Evolutionary conservation across 2,329 filamentous ascomycete genomes (phyloP).

Genomic region (Penicillium sp.): DNA sequence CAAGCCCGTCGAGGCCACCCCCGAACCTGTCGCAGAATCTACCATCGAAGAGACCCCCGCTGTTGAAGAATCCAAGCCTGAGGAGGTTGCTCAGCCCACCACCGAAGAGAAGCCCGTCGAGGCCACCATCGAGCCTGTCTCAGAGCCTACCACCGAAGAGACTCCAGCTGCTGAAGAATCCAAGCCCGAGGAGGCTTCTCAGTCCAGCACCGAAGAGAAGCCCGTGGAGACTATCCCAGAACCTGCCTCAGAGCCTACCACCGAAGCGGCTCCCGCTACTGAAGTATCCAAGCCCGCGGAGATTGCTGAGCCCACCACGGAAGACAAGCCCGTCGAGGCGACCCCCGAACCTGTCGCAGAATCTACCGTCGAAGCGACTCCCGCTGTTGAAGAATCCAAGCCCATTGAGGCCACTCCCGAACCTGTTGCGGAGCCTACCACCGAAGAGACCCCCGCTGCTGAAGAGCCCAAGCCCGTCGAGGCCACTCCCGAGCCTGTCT

Average conservation of each 20-base stretch:
- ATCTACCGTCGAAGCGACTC: neutral
- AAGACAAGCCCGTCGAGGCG: constrained; percentile 1
- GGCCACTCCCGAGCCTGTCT: constrained; percentile 2
- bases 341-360: constrained; percentile 9
- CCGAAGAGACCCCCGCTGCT: constrained; percentile 1
- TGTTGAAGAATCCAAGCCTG: constrained; percentile 9
- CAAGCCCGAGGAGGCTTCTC: neutral
- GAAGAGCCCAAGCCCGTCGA: constrained; percentile 7
- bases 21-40: constrained; percentile 7
- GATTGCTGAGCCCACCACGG: neutral
- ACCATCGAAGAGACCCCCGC: neutral
- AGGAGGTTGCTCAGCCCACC: neutral
- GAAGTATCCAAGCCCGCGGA: constrained; percentile 3
- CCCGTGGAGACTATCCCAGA: too few species aligned
- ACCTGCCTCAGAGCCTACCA: neutral
- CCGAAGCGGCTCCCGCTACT: neutral
- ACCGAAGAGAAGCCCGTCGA: constrained; percentile 9
- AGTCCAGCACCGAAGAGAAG: neutral
- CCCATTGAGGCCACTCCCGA: neutral
- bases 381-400: constrained; percentile 9
- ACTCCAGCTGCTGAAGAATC: too few species aligned
- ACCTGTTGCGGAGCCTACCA: neutral
- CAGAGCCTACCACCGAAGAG: too few species aligned
- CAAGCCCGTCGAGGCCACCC: neutral
- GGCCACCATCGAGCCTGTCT: constrained; percentile 1